Base-by-base conservation (phyloP, 2,329 filamentous ascomycete species). In the Tolypocladium tundrense region DNA sequence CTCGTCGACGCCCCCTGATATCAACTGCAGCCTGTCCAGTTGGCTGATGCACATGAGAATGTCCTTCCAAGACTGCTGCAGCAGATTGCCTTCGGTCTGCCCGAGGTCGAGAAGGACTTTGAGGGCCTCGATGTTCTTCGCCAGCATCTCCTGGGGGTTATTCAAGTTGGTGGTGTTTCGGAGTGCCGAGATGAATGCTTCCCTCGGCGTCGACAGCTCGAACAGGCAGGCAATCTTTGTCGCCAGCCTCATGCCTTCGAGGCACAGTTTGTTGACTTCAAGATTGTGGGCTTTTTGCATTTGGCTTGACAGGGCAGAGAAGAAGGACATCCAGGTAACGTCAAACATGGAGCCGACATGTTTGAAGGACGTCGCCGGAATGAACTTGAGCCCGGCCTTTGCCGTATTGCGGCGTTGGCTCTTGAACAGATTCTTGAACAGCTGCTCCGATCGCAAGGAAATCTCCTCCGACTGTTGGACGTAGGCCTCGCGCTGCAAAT, bases 341-440 rank as follows among this genome's bases (percentile, higher is more conserved):
- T 96, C 92, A 68, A 99, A 97, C 94, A 99, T 99, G 0, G 94
- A 91, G 0, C 94, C 94, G 54, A 97, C 89, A 70, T 99, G 94
- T 66, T 91, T 93, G 70, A 91, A 92, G 0, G 92, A 97, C 1
- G 91, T 94, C 4, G 94, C 94, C 1, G 91, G 89, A 57, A 99
- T 95, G 72, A 94, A 99, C 77, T 86, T 74, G 79, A 87, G 66
- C 72, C 85, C 75, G 69, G 82, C 70, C 64, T 88, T 88, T 48
- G 88, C 77, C 1, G 90, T 85, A 60, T 90, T 94, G 66, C 86
- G 87, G 54, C 90, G 86, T 72, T 99, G 94, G 55, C 90, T 92
- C 66, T 91, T 88, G 69, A 97, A 90, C 41, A 99, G 78, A 59
- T 90, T 93, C 71, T 96, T 95, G 79, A 97, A 97, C 0, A 97